phyloP scores from a whole-genome alignment of 169 alveolate species.

The Theileria luwenshuni region DNA sequence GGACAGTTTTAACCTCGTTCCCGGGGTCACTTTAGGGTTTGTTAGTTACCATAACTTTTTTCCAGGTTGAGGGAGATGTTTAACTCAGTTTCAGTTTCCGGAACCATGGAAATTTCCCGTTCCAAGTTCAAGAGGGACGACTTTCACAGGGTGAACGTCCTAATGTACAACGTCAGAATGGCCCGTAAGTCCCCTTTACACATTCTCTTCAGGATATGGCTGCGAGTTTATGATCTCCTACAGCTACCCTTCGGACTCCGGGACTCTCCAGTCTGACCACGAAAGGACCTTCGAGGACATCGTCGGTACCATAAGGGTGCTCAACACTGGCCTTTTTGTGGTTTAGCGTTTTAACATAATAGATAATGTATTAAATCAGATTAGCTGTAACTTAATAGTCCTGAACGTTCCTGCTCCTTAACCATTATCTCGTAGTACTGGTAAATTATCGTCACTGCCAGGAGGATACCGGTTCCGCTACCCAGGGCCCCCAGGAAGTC shows the following conservation, averaged over 20 bases:
- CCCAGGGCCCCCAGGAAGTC: conserved; percentile 99
- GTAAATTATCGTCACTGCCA: conserved; percentile 98
- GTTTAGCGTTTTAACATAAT: not conserved
- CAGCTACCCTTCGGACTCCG: conserved; percentile 39
- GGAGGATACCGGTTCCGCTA: conserved; percentile 97
- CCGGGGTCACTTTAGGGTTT: conserved; percentile 25
- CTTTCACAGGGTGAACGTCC: conserved; percentile 2
- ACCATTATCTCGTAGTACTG: conserved; percentile 97
- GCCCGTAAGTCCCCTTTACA: conserved; percentile 32
- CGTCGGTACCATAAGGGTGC: conserved; percentile 18
- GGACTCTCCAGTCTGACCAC: not conserved
- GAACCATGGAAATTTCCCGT: conserved; percentile 53
- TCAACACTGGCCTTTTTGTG: conserved; percentile 32
- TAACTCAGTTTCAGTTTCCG: conserved; percentile 35
- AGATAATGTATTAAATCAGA: conserved; percentile 6
- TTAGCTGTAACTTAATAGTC: conserved; percentile 73
- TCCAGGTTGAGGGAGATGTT: conserved; percentile 1
- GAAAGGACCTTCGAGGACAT: conserved; percentile 34
- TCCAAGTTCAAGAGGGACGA: conserved; percentile 9
- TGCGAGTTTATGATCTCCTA: conserved; percentile 50
- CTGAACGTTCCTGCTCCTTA: conserved; percentile 94
- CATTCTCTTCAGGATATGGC: conserved; percentile 17
- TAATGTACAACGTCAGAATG: conserved; percentile 40
- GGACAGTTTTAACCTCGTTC: not conserved
- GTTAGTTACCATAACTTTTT: not conserved